Evolutionary conservation across 1,284 basidiomycete genomes (phyloP), one percentile per base, ranked within the genome.

Genomic region (Melampsora larici-populina): DNA sequence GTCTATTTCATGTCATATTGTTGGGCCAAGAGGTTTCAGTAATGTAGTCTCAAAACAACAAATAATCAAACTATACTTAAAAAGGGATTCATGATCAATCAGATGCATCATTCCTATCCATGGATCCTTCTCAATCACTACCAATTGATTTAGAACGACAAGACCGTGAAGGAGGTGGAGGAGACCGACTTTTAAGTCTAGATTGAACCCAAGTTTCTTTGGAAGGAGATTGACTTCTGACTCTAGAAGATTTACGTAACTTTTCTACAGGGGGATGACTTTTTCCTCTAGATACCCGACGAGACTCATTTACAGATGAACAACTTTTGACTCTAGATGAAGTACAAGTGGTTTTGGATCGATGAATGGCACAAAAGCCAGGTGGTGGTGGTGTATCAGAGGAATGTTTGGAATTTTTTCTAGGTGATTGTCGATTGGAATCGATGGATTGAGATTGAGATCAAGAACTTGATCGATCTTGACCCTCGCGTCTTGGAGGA

Each of bases 81-180:
- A n/a, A n/a, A n/a, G n/a, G n/a, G n/a, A 43, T 43, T 9, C 11
- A 43, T 43, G 40, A 43, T 58, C 55, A 58, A 58, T 58, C 55
- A 8, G 55, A 58, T n/a, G 55, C 55, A 58, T 58, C 55, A n/a
- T 18, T 58, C 55, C 9, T 58, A 58, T 58, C 55, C 55, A 58
- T 58, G 1, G 55, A 58, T n/a, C 55, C 55, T 8, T 29, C 29
- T 24, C n/a, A 18, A 58, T 58, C 55, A 58, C 55, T 58, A 11
- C 29, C 55, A 58, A n/a, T 58, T 9, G 40, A 43, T 43, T 13
- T 43, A 43, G 40, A 43, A 1, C 40, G 40, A 43, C 40, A 18
- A n/a, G 55, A 58, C 55, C 29, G 55, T n/a, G 55, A 29, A 24
- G n/a, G 55, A 29, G 29, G 40, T 13, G 40, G 40, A 13, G 40